Evolutionary conservation across 2,329 filamentous ascomycete species (phyloP), one percentile per base, ranked within the genome.

Genomic region (Penicillium verrucosum): DNA sequence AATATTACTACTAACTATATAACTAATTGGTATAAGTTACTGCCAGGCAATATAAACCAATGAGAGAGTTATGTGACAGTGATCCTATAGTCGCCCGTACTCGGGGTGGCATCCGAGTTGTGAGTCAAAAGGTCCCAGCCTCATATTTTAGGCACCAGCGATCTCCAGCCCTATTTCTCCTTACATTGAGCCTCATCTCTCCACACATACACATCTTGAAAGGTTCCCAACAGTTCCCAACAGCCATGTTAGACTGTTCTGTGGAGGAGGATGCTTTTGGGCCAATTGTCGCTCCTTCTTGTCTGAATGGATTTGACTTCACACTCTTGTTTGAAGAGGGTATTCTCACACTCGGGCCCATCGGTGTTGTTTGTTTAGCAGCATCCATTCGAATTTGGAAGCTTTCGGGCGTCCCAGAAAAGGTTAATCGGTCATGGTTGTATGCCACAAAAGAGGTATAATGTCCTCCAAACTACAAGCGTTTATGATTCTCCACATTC

Each of bases 291-390:
- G 46, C 56, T 38, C 6, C 42, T 16, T 56, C 57, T 16, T 72
- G 65, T 53, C 61, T 58, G 42, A 56, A 64, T 60, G 65, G 64
- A 21, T 70, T 70, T 54, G 69, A 72, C 45, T 72, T 72, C 50
- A 71, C 69, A 4, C 60, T 71, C 16, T 52, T 70, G 4, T 72
- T 72, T 36, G 69, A 71, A 55, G 63, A 72, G 43, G 60, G 51
- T n/a, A 64, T 70, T n/a, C 53, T 70, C 9, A 63, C 61, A 5
- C 52, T 63, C 3, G 40, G 58, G n/a, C 58, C 60, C 4, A 41
- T 62, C 9, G 25, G 16, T 2, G 0, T 58, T 2, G 40, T 58
- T 12, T 54, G 29, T 23, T 18, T 58, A 3, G 18, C 29, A 7
- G 50, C 43, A 12, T 41, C 29, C 4, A 4, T 54, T 11, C 58